These are phyloP conservation scores for Saccharomycopsis sp. DNA, from an alignment of 805 yeast species.

Conservation along the genomic window DNA sequence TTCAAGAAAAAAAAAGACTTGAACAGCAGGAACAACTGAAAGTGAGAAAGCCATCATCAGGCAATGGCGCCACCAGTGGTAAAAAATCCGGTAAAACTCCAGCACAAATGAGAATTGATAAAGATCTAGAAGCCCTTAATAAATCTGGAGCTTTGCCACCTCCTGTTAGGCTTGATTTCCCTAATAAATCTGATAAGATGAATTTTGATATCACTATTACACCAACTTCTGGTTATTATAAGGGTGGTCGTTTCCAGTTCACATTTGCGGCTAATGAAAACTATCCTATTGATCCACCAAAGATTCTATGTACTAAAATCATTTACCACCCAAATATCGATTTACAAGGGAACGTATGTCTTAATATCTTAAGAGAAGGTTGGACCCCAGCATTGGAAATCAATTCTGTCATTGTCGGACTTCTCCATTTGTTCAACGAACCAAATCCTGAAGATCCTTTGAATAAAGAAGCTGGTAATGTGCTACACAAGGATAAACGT, in stretches of 20 bases:
- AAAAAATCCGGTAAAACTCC: slow-evolving; percentile 32
- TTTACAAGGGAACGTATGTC: slow-evolving; percentile 80
- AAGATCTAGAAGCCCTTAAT: slow-evolving; percentile 59
- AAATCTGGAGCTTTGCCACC: slow-evolving; percentile 38
- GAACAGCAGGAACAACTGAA: slow-evolving; percentile 9
- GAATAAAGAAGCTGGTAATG: slow-evolving; percentile 81
- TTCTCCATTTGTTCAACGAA: slow-evolving; percentile 77
- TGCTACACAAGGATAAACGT: slow-evolving; percentile 37
- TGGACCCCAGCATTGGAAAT: slow-evolving; percentile 92
- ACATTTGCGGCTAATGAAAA: slow-evolving; percentile 57
- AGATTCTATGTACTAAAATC: slow-evolving; percentile 59
- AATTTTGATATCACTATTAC: slow-evolving; percentile 47
- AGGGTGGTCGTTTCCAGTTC: slow-evolving; percentile 64
- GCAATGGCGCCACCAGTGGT: not conserved
- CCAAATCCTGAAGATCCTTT: slow-evolving; percentile 91
- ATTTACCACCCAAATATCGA: slow-evolving; percentile 95
- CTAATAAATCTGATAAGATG: slow-evolving; percentile 49
- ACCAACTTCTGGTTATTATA: slow-evolving; percentile 72
- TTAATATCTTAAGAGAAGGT: slow-evolving; percentile 87
- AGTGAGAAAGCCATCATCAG: not conserved
- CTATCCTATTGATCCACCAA: slow-evolving; percentile 92
- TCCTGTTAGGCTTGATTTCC: slow-evolving; percentile 44
- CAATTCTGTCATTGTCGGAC: slow-evolving; percentile 76
- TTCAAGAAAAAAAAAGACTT: slow-evolving; percentile 12
- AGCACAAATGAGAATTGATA: slow-evolving; percentile 71